Base-by-base conservation (phyloP, 2,329 filamentous ascomycete species). In the Aspergillus calidoustus region DNA sequence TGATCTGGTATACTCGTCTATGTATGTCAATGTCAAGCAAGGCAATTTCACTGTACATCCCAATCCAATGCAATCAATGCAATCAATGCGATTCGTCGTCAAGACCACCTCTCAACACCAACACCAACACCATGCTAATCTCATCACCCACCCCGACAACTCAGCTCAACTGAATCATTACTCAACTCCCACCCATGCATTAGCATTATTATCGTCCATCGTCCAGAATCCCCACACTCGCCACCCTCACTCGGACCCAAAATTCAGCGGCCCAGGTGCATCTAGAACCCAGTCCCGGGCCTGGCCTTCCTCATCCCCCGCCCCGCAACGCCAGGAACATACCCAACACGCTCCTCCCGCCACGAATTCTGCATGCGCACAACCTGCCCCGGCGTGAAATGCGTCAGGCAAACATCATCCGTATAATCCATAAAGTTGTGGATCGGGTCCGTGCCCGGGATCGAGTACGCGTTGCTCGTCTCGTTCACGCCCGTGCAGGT, bases 351-450 rank as follows among this genome's bases (percentile, higher is more conserved):
- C 28, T 57, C 41, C 47, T 61, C 34, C 1, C 1, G 7, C 59
- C 59, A 61, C 1, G 54, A 57, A 23, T 17, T 54, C 49, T 58
- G 54, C 54, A 61, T 61, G 4, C 59, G 59, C 15, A 23, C 5
- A 3, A 61, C 43, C 54, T 61, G 59, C 4, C 59, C 59, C 6
- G 17, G 23, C 7, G 59, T 54, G 13, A 58, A 61, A 7, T 58
- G 31, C 9, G 49, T 58, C 19, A 61, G 25, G 7, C 59, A 61
- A 1, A 8, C 4, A 22, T 61, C 59, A 22, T 61, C 59, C 1
- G 59, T 25, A 28, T 61, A 61, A 15, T 61, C 59, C 59, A 61
- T 61, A 34, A 58, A 58, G 59, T 61, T 61, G 25, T 61, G 59
- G n/a, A 61, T 30, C 2, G 59, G 59, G 43, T 61, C 59, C 1